Base-by-base conservation (phyloP, 176 grass and related monocot genomes). In the Hsuehochloa calcarea region DNA sequence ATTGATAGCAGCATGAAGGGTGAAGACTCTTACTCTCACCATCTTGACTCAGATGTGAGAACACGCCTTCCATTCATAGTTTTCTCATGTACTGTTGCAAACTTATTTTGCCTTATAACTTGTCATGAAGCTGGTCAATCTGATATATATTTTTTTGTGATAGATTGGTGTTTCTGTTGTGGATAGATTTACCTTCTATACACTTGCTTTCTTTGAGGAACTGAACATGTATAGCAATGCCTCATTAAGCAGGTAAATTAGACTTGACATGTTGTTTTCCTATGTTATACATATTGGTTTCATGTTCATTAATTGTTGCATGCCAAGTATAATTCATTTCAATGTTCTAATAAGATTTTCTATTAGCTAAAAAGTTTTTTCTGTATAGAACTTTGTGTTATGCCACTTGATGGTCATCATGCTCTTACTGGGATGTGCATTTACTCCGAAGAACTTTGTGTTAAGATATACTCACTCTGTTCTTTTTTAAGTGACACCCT, bases 191-290 rank as follows among this genome's bases (percentile, higher is more conserved):
- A 99, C 93, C 29, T 99, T 89, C 71, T 93, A 99, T 81, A 99
- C 96, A 52, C 96, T 99, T 81, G 91, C 93, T 68, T 96, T 99
- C 84, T 99, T 99, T 85, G 93, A 99, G 91, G 96, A 90, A 73
- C 84, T 96, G 75, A 93, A 99, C 90, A 99, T 99, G 93, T 94
- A 99, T 81, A 99, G 96, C 93, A 99, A 99, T 88, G 93, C 96
- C 70, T 96, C 96, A 65, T 81, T 99, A 84, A 92, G 83, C 87
- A 96, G 96, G 96, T 96, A 94, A 68, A 84, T 13, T 74, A 84
- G 3, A 65, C 11, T 74, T 81, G 54, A 51, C 6, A 71, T 51
- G 46, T 1, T 78, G n/a, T 51, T 67, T 2, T 17, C 23, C 56
- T 34, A 41, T 82, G 15, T 63, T 86, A 71, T 70, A 23, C 62